Conservation (phyloP, 2,329 filamentous ascomycete genomes). For the Aspergillus glaucus region DNA sequence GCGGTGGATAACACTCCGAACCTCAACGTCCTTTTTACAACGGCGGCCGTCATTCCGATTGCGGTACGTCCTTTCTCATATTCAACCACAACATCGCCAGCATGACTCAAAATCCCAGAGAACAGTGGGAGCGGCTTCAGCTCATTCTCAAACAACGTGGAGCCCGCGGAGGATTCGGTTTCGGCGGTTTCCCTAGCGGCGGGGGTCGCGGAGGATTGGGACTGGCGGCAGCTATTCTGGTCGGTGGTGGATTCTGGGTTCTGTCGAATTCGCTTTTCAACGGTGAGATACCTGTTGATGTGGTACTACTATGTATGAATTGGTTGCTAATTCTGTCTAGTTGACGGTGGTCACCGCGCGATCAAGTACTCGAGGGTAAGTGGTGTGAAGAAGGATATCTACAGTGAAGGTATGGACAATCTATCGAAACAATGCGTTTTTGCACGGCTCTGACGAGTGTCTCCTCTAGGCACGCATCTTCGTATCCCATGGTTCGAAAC, state of each 20-base stretch:
- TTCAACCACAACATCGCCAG: constrained; percentile 12
- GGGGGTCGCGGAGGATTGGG: constrained; percentile 49
- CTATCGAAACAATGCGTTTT: constrained; percentile 1
- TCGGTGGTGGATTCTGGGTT: constrained; percentile 39
- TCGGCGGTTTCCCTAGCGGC: constrained; percentile 46
- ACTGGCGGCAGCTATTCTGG: constrained; percentile 49
- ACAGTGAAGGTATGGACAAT: constrained; percentile 66
- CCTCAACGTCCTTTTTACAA: constrained; percentile 1
- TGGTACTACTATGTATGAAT: not conserved
- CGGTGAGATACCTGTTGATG: constrained; percentile 40
- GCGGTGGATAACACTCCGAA: not conserved
- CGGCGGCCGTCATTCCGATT: constrained; percentile 17
- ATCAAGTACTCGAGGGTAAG: constrained; percentile 95
- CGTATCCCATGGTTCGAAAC: constrained; percentile 96
- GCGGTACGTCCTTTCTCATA: constrained; percentile 10
- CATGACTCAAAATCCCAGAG: constrained; percentile 53
- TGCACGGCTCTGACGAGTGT: not conserved
- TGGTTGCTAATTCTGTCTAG: constrained; percentile 36
- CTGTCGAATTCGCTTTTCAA: constrained; percentile 60
- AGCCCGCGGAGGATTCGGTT: constrained; percentile 43
- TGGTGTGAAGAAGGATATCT: constrained; percentile 95
- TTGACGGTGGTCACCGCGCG: constrained; percentile 95
- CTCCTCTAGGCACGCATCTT: constrained; percentile 71
- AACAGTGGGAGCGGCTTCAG: constrained; percentile 62
- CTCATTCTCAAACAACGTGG: constrained; percentile 52